phyloP scores from a whole-genome alignment of 352 stramenopile genomes.

The Globisporangium radiosum region DNA sequence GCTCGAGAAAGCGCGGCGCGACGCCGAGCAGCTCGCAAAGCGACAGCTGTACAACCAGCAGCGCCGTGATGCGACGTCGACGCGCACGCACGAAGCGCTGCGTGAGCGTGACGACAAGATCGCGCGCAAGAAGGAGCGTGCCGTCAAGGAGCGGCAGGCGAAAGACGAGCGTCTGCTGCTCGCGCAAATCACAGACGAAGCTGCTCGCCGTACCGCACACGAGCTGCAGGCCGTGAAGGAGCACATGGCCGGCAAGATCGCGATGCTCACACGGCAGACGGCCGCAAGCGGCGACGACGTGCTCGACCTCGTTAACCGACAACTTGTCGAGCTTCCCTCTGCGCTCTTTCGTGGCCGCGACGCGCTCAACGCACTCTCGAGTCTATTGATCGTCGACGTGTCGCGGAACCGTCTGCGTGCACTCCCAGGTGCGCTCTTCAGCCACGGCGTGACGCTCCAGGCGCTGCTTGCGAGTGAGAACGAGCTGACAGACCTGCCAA shows the following conservation, averaged over 20 bases:
- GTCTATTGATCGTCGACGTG: slow-evolving; percentile 60
- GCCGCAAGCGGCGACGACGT: slow-evolving; percentile 47
- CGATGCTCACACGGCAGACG: slow-evolving; percentile 40
- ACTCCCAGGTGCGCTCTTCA: slow-evolving; percentile 42
- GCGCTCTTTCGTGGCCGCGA: slow-evolving; percentile 47
- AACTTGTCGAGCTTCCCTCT: slow-evolving; percentile 31
- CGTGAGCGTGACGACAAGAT: slow-evolving; percentile 65
- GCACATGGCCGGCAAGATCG: slow-evolving; percentile 48
- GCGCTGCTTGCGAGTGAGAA: slow-evolving; percentile 54
- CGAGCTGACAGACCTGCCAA: slow-evolving; percentile 31
- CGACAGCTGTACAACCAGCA: slow-evolving; percentile 39
- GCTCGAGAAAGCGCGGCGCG: slow-evolving; percentile 36
- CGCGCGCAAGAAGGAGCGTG: slow-evolving; percentile 41
- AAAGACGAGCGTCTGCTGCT: slow-evolving; percentile 48
- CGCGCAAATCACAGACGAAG: slow-evolving; percentile 28
- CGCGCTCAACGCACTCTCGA: slow-evolving; percentile 42
- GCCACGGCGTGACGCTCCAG: slow-evolving; percentile 52
- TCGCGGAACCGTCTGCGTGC: slow-evolving; percentile 38
- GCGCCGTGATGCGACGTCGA: slow-evolving; percentile 40
- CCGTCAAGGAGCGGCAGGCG: slow-evolving; percentile 50
- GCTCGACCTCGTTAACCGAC: slow-evolving; percentile 28
- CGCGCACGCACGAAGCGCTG: slow-evolving; percentile 50
- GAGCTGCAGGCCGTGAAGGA: slow-evolving; percentile 44
- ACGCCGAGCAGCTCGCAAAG: slow-evolving; percentile 39
- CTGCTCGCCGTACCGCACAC: slow-evolving; percentile 32